Evolutionary conservation across 352 stramenopile species (phyloP).

Genomic region (Phytopythium oedochilum): DNA sequence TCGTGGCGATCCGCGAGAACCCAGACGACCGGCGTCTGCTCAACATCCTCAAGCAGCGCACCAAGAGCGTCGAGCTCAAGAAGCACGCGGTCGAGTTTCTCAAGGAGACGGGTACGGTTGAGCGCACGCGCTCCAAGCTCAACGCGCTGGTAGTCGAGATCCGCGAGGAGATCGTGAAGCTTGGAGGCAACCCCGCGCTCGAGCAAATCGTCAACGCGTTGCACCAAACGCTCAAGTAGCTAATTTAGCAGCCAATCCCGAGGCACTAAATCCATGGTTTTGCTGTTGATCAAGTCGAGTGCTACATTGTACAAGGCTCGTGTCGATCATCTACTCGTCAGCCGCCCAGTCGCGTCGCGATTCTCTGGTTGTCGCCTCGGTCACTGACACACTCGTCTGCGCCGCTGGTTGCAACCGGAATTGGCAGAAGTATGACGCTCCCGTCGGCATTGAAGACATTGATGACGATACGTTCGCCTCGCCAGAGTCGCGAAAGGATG

Average conservation of each 20-base stretch:
- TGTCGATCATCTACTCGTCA: constrained; percentile 11
- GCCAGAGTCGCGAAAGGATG: neutral
- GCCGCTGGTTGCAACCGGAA: constrained; percentile 24
- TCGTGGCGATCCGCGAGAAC: constrained; percentile 70
- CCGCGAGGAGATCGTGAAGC: constrained; percentile 29
- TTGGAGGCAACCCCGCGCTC: constrained; percentile 58
- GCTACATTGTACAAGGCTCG: neutral
- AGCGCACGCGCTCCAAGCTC: constrained; percentile 53
- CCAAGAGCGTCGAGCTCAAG: constrained; percentile 94
- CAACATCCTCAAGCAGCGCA: constrained; percentile 96
- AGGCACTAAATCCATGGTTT: too few relatives aligned
- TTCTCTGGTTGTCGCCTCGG: constrained; percentile 19
- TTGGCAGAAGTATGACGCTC: constrained; percentile 18
- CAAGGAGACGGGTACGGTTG: constrained; percentile 53
- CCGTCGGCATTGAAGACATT: neutral
- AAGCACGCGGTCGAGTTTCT: constrained; percentile 90
- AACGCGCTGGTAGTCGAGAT: constrained; percentile 46
- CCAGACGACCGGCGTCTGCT: constrained; percentile 85
- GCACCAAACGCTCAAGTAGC: constrained; percentile 37
- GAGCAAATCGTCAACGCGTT: constrained; percentile 50
- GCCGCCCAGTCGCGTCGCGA: constrained; percentile 15
- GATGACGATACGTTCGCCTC: neutral
- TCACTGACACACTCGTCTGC: constrained; percentile 18
- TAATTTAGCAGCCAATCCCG: neutral
- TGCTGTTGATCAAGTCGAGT: neutral